Percentiles rank a stretch among this genome's conserved stretches.
phyloP scores from a whole-genome alignment of 2,329 filamentous ascomycete genomes.

The Monilinia fructigena region DNA sequence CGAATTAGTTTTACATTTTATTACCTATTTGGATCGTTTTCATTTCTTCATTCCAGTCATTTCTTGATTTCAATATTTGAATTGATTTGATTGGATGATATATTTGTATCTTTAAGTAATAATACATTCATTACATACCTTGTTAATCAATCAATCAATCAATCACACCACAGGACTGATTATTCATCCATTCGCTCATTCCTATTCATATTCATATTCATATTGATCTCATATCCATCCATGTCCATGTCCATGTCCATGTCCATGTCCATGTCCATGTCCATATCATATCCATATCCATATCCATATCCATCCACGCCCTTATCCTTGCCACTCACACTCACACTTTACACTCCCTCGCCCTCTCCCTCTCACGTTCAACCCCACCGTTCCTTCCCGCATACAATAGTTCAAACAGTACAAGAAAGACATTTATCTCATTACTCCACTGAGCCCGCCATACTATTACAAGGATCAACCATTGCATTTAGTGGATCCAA shows the following conservation, averaged over 20 bases:
- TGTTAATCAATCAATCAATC: too few relatives aligned
- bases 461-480: neutral
- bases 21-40: neutral
- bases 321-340: neutral
- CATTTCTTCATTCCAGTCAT: neutral
- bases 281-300: too few relatives aligned
- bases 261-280: too few relatives aligned
- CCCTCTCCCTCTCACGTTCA: too few relatives aligned
- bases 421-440: slow-evolving; percentile 8
- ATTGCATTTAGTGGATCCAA: neutral
- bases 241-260: too few relatives aligned
- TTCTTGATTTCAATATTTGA: neutral
- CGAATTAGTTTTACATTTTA: neutral
- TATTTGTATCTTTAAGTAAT: too few relatives aligned
- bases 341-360: too few relatives aligned
- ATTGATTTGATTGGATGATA: neutral
- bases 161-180: neutral
- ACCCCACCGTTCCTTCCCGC: slow-evolving; percentile 20
- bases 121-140: too few relatives aligned
- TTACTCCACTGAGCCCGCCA: neutral
- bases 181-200: neutral
- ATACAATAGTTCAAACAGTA: slow-evolving; percentile 15
- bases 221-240: too few relatives aligned
- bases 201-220: too few relatives aligned
- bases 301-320: too few relatives aligned